A percentile compares a stretch with the other conserved stretches of the same genome.
Conservation (phyloP, 371 early-diverging fungal genomes). For the Thermomucor indicae-seudaticae region DNA sequence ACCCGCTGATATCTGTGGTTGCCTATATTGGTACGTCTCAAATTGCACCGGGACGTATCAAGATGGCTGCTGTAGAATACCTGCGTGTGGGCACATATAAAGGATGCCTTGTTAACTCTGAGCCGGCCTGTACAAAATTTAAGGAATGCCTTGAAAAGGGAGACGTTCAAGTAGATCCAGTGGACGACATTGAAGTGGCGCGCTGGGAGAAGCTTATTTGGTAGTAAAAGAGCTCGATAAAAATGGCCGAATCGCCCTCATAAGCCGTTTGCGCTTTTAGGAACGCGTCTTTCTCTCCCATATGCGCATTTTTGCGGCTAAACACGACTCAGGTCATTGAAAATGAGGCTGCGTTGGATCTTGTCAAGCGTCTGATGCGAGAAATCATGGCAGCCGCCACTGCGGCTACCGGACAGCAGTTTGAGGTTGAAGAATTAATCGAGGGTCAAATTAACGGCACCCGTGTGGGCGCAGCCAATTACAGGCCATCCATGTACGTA, state of each 20-base stretch:
- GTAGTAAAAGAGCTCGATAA: no score
- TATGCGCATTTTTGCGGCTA: conserved; percentile 65
- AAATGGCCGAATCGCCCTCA: no score
- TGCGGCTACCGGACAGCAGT: conserved; percentile 40
- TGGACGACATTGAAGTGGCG: conserved; percentile 58
- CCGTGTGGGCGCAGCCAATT: conserved; percentile 34
- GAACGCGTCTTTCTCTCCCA: conserved; percentile 74
- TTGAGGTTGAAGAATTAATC: conserved; percentile 33
- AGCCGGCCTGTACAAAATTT: conserved; percentile 21
- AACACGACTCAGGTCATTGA: conserved; percentile 56
- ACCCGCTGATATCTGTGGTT: conserved; percentile 67
- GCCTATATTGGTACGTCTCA: conserved; percentile 76
- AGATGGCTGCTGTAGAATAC: conserved; percentile 26
- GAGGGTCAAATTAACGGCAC: conserved; percentile 40
- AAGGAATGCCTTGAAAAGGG: conserved; percentile 37
- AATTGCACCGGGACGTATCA: conserved; percentile 57
- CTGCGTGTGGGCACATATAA: conserved; percentile 27
- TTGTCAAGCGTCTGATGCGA: conserved; percentile 50
- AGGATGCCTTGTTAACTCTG: conserved; percentile 14
- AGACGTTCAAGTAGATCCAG: conserved; percentile 39
- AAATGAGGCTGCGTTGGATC: conserved; percentile 44
- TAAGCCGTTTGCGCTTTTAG: no score
- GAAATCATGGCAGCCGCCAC: conserved; percentile 56
- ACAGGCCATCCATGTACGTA: conserved; percentile 62
- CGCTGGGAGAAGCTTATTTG: conserved; percentile 84